phyloP scores from a whole-genome alignment of 805 yeast species.

The Ogataea wickerhamii region DNA sequence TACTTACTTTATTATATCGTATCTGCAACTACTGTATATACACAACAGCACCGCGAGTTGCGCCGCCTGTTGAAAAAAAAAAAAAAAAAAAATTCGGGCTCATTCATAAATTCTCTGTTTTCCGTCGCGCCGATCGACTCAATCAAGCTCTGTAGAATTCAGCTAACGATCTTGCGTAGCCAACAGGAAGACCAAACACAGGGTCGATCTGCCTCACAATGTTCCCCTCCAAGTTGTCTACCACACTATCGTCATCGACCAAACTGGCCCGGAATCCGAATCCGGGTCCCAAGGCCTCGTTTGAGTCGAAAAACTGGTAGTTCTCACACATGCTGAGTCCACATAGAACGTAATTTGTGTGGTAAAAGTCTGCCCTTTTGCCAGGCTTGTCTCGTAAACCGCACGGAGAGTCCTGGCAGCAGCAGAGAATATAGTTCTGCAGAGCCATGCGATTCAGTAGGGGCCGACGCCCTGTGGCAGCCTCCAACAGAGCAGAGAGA shows the following conservation, averaged over 20 bases:
- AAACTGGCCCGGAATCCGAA: conserved; percentile 27
- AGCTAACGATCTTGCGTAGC: conserved; percentile 26
- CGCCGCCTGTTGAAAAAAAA: no score
- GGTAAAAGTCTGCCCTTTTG: conserved; percentile 77
- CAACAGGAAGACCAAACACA: conserved; percentile 52
- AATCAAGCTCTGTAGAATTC: conserved; percentile 7
- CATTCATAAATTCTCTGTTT: no score
- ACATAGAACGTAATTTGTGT: conserved; percentile 76
- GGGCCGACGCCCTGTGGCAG: conserved; percentile 33
- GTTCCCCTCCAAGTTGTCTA: conserved; percentile 19
- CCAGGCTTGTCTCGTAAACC: conserved; percentile 92
- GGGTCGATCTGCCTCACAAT: conserved; percentile 45
- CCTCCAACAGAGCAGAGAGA: conserved; percentile 58
- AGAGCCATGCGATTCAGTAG: conserved; percentile 55
- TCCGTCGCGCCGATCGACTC: neutral
- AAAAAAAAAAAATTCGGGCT: no score
- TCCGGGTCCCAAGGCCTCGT: conserved; percentile 19
- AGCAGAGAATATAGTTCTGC: conserved; percentile 61
- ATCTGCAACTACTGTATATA: no score
- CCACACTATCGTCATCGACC: conserved; percentile 16
- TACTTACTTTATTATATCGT: no score
- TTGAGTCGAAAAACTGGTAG: conserved; percentile 24
- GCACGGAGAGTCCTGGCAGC: conserved; percentile 59
- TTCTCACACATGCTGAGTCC: conserved; percentile 68
- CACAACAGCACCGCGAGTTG: no score